phyloP scores from a whole-genome alignment of 176 grass and related monocot species.

The Triticum dicoccoides region DNA sequence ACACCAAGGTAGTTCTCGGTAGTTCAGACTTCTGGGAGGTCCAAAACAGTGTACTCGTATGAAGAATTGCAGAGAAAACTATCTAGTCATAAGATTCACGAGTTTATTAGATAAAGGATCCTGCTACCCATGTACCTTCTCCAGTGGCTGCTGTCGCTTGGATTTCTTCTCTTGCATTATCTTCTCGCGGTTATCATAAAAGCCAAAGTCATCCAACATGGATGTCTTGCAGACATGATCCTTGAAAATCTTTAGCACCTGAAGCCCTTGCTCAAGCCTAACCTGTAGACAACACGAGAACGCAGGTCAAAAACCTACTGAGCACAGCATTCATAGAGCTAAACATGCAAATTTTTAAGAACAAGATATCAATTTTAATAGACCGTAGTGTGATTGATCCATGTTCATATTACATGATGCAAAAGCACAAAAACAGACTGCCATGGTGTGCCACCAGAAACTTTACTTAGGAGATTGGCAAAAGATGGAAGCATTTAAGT shows the following conservation, averaged over 20 bases:
- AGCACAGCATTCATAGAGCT: slow-evolving; percentile 16
- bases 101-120: neutral
- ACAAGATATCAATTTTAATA: neutral
- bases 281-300: slow-evolving; percentile 50
- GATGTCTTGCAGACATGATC: slow-evolving; percentile 77
- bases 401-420: neutral
- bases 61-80: neutral
- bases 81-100: neutral
- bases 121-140: slow-evolving; percentile 56
- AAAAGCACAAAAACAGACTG: neutral
- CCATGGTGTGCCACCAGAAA: neutral
- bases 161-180: slow-evolving; percentile 76
- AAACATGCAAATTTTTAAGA: neutral
- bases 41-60: neutral
- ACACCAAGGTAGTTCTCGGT: neutral
- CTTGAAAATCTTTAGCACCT: slow-evolving; percentile 87
- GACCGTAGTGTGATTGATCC: neutral
- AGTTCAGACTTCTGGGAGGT: neutral
- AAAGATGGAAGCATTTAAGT: neutral
- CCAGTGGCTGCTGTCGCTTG: slow-evolving; percentile 68
- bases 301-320: neutral
- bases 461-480: neutral
- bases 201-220: slow-evolving; percentile 80
- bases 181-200: slow-evolving; percentile 92
- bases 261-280: slow-evolving; percentile 78